These are phyloP conservation scores for Penicillium sp. DNA, from an alignment of 2,329 filamentous ascomycete species.

Conservation along the genomic window DNA sequence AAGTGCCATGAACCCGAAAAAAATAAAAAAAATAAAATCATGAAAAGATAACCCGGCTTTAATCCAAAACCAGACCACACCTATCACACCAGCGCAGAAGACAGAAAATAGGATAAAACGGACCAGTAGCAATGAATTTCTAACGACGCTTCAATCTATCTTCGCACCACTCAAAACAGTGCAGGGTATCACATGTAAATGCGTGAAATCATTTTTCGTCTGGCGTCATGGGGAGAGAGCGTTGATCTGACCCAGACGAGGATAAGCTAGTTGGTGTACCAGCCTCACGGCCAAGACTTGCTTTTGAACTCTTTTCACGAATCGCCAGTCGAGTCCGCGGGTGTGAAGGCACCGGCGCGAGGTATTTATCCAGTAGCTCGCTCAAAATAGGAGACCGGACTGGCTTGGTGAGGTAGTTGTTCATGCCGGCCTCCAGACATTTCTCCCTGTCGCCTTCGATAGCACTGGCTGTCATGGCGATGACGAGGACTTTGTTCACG, in stretches of 20 bases:
- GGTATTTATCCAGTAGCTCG: slow-evolving; percentile 70
- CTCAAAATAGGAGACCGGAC: slow-evolving; percentile 85
- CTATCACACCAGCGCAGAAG: background rate
- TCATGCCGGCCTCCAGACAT: slow-evolving; percentile 94
- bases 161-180: slow-evolving; percentile 12
- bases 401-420: slow-evolving; percentile 93
- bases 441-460: slow-evolving; percentile 94
- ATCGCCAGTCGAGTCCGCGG: slow-evolving; percentile 30
- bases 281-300: slow-evolving; percentile 26
- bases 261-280: slow-evolving; percentile 25
- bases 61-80: background rate
- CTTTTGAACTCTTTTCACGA: slow-evolving; percentile 27
- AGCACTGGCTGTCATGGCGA: slow-evolving; percentile 93
- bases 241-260: slow-evolving; percentile 24
- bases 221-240: slow-evolving; percentile 16
- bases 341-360: slow-evolving; percentile 48
- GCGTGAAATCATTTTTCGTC: slow-evolving; percentile 19
- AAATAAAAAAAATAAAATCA: background rate
- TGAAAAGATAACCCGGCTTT: background rate
- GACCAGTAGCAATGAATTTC: background rate
- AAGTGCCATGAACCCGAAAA: background rate
- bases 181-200: slow-evolving; percentile 22
- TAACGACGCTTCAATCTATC: slow-evolving; percentile 15
- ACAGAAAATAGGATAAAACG: background rate
- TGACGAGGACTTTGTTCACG: slow-evolving; percentile 80